Percentiles rank a stretch among this genome's conserved stretches.
Conservation (phyloP, 306 rosid species). For the Medicago lupulina region DNA sequence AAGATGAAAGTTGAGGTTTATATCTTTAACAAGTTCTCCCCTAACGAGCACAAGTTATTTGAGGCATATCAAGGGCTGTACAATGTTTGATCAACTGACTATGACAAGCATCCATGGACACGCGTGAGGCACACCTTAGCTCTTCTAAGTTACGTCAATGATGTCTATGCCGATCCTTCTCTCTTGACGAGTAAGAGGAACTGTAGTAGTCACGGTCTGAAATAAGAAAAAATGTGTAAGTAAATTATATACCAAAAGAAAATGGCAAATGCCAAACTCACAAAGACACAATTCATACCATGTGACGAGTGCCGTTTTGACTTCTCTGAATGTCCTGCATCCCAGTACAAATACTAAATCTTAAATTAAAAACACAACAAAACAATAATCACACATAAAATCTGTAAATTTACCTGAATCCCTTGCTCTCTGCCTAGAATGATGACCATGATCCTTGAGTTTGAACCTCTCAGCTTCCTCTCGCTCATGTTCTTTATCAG, state of each 20-base stretch:
- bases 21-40: too few relatives aligned
- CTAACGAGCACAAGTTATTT: too few relatives aligned
- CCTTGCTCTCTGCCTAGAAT: conserved; percentile 79
- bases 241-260: conserved; percentile 4
- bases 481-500: conserved; percentile 81
- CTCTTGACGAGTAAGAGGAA: conserved; percentile 79
- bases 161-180: conserved; percentile 88
- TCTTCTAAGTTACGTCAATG: conserved; percentile 46
- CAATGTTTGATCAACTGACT: too few relatives aligned
- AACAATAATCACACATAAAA: neutral
- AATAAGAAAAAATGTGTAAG: conserved; percentile 22
- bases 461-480: conserved; percentile 79
- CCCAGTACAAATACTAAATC: conserved; percentile 24
- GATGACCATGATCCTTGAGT: conserved; percentile 62
- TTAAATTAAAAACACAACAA: conserved; percentile 4
- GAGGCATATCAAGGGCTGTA: too few relatives aligned
- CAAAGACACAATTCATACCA: conserved; percentile 54
- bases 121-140: neutral
- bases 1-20: too few relatives aligned
- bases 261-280: conserved; percentile 15
- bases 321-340: conserved; percentile 77
- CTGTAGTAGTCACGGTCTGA: conserved; percentile 79
- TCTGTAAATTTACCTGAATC: conserved; percentile 60
- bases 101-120: too few relatives aligned
- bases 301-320: conserved; percentile 75